Percentiles rank a stretch among this genome's conserved stretches.
phyloP scores from a whole-genome alignment of 805 yeast species.

The Teunomyces pallodes region DNA sequence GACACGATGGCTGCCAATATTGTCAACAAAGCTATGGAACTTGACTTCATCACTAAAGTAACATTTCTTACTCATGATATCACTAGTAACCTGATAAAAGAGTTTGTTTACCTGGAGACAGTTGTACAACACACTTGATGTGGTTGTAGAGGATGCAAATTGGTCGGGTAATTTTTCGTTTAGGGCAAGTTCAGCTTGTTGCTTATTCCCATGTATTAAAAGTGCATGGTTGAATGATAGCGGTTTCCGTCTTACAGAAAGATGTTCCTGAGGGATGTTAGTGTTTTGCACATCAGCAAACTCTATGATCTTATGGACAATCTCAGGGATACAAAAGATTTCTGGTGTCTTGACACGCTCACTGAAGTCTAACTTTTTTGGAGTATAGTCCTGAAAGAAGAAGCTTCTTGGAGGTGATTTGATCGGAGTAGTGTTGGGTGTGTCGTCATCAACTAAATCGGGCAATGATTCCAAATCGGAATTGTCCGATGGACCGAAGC shows the following conservation, averaged over 20 bases:
- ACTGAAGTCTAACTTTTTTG: neutral
- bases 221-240: constrained; percentile 66
- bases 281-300: constrained; percentile 56
- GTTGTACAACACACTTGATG: constrained; percentile 40
- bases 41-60: constrained; percentile 50
- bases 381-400: constrained; percentile 6
- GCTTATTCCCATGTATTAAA: constrained; percentile 56
- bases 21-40: constrained; percentile 37
- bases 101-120: constrained; percentile 69
- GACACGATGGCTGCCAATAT: constrained; percentile 7
- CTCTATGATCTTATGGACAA: constrained; percentile 56
- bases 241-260: constrained; percentile 66
- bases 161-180: constrained; percentile 15
- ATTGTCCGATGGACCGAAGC: constrained; percentile 11
- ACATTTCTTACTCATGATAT: constrained; percentile 53
- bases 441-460: constrained; percentile 32
- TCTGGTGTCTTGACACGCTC: constrained; percentile 15
- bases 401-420: constrained; percentile 7
- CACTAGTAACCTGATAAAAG: constrained; percentile 58
- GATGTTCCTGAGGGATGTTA: constrained; percentile 57
- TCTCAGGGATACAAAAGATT: constrained; percentile 77
- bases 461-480: constrained; percentile 39
- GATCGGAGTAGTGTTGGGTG: constrained; percentile 17
- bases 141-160: constrained; percentile 2
- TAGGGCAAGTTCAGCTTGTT: constrained; percentile 48